Percentiles rank a stretch among this genome's conserved stretches.
phyloP scores from a whole-genome alignment of 1,284 basidiomycete genomes.

The Trametes polyzona region DNA sequence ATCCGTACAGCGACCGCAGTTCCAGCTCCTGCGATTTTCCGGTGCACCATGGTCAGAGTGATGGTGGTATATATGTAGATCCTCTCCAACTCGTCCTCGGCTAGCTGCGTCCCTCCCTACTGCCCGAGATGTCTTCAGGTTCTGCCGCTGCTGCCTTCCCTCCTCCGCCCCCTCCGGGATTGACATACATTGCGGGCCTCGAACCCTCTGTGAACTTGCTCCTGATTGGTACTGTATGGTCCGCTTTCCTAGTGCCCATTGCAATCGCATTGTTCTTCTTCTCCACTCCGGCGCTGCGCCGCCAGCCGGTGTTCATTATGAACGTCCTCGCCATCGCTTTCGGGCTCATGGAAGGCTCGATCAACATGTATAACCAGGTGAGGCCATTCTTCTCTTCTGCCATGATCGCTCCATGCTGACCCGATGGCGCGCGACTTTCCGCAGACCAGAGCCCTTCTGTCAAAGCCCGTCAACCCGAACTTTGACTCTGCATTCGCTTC shows the following conservation, averaged over 20 bases:
- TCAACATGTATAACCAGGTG: constrained; percentile 17
- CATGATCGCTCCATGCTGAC: not conserved
- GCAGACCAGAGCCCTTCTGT: not conserved
- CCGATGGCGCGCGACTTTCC: not conserved
- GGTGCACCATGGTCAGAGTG: no score
- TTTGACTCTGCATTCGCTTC: constrained; percentile 12
- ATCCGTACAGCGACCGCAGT: no score
- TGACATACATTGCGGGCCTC: constrained; percentile 16
- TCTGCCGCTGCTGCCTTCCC: no score
- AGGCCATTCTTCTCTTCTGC: not conserved
- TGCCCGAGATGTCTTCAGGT: no score
- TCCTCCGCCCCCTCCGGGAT: constrained; percentile 1
- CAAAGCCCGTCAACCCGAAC: not conserved
- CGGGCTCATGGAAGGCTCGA: constrained; percentile 18
- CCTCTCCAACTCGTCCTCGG: no score
- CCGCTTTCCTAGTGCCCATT: constrained; percentile 27
- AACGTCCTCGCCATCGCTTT: constrained; percentile 30
- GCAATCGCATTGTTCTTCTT: constrained; percentile 32
- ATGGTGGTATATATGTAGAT: no score
- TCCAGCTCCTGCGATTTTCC: no score
- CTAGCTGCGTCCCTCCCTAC: no score
- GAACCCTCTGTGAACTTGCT: constrained; percentile 25
- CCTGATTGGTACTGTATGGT: constrained; percentile 25
- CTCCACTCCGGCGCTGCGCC: constrained; percentile 25
- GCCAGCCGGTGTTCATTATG: constrained; percentile 35